Percentiles rank a stretch among this genome's conserved stretches.
phyloP scores from a whole-genome alignment of 2,329 filamentous ascomycete genomes.

The Chaetomiaceae sp. region DNA sequence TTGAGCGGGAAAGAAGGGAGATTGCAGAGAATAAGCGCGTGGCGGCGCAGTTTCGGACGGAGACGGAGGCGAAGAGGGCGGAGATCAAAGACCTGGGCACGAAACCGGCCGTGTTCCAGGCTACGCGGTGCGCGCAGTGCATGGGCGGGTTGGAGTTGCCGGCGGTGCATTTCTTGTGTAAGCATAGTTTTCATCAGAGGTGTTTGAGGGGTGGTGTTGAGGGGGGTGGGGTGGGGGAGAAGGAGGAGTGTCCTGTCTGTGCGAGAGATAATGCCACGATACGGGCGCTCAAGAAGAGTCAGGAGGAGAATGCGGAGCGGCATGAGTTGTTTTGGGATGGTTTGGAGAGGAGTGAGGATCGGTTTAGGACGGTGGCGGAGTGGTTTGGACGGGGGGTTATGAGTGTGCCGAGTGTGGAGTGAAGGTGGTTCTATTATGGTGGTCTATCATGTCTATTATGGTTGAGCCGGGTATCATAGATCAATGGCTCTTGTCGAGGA shows the following conservation, averaged over 20 bases:
- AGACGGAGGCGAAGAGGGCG: conserved; percentile 73
- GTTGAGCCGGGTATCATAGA: conserved; percentile 1
- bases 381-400: conserved; percentile 96
- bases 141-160: conserved; percentile 75
- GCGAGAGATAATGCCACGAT: conserved; percentile 81
- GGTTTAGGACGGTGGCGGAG: conserved; percentile 86
- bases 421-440: neutral
- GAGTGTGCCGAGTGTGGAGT: conserved; percentile 45
- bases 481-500: neutral
- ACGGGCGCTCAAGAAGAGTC: conserved; percentile 76
- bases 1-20: conserved; percentile 81
- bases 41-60: conserved; percentile 76
- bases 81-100: conserved; percentile 73
- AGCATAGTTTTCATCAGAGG: conserved; percentile 91
- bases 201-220: conserved; percentile 59
- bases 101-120: conserved; percentile 85
- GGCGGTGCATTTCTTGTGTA: conserved; percentile 92
- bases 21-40: conserved; percentile 75
- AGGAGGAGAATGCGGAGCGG: conserved; percentile 78
- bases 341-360: conserved; percentile 69
- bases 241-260: conserved; percentile 78
- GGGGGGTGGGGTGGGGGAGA: conserved; percentile 24
- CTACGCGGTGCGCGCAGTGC: conserved; percentile 82
- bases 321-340: conserved; percentile 88
- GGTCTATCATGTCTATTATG: neutral